Base-by-base conservation (phyloP, 331 rosid genomes). In the Quercus lobata region DNA sequence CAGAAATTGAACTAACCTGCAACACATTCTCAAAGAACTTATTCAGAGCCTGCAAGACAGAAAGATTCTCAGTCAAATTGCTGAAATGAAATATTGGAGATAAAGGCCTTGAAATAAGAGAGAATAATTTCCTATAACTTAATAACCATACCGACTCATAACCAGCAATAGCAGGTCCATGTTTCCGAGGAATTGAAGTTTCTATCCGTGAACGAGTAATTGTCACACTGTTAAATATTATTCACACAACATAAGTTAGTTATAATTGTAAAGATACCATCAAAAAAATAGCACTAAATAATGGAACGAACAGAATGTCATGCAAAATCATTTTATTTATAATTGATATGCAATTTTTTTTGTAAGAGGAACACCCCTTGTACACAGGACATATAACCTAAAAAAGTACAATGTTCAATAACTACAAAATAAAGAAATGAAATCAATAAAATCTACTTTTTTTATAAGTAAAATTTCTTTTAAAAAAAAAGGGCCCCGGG, bases 131-230 rank as follows among this genome's bases (percentile, higher is more conserved):
- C 72, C 52, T 35, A 9, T 8, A 62, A 58, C 54, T 25, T 63
- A 76, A 66, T 52, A 79, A 77, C 24, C 85, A 9, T 90, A 95
- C 99, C 83, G 89, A 62, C 83, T 95, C 98, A 76, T 95, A 95
- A 86, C 98, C 99, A 72, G 97, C 97, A 82, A 92, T 90, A 54
- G 90, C 96, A 76, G 96, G 92, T 63, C 99, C 99, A 84, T 95
- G 98, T 85, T 95, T 95, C 80, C 98, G 98, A 80, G 99, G 99
- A 83, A 95, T 95, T 74, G 98, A 89, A 63, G 96, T 86, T 91
- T 95, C 99, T 57, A 95, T 91, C 71, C 98, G 88, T 0, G 99
- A 87, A n/a, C 93, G 98, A 71, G 97, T 93, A 79, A 85, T 80
- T 69, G 98, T 95, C 96, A 93, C 85, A 84, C 99, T 95, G 91